Evolutionary conservation across 257 asterid genomes (phyloP), one percentile per base, ranked within the genome.

Genomic region (Asclepias syriaca): DNA sequence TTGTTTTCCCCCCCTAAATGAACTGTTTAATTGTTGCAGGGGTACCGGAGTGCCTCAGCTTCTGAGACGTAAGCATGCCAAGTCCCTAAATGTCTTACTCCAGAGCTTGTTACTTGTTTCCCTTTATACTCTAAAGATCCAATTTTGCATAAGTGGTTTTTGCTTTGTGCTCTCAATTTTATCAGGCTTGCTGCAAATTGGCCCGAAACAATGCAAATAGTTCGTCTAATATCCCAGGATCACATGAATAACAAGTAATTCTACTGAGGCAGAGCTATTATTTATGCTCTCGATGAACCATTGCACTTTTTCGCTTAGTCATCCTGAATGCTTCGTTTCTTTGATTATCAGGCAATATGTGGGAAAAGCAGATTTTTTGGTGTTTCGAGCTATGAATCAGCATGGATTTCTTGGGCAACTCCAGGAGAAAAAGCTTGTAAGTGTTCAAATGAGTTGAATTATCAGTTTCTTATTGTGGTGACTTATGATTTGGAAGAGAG

Each of bases 361-460:
- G 39, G 98, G 96, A 48, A 94, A 88, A 82, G 93, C 92, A 50
- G 95, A 94, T 81, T 85, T 88, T 76, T 81, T 94, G 75, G 96
- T 87, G 76, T 95, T 95, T 69, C 93, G 95, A 72, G 98, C 99
- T 46, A 88, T 92, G 93, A 88, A 90, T 76, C 93, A 84, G 71
- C 98, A 95, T 77, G 96, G 90, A 48, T 85, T 94, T 86, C 92
- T 94, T 18, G 93, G 91, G 66, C 91, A 88, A 80, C 87, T 94
- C 69, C 99, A 91, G 82, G 98, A 91, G 80, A 88, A 85, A 87
- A 94, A 94, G 86, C 88, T 87, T 29, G 99, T 95, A 84, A 92
- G 99, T 83, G 65, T 75, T 59, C 48, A 70, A 54, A 56, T 34
- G 46, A 74, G 43, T 55, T 74, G 53, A 34, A 68, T 66, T 68